phyloP scores from a whole-genome alignment of 192 early-diverging fungal species.

The Rhizophagus prolifer region DNA sequence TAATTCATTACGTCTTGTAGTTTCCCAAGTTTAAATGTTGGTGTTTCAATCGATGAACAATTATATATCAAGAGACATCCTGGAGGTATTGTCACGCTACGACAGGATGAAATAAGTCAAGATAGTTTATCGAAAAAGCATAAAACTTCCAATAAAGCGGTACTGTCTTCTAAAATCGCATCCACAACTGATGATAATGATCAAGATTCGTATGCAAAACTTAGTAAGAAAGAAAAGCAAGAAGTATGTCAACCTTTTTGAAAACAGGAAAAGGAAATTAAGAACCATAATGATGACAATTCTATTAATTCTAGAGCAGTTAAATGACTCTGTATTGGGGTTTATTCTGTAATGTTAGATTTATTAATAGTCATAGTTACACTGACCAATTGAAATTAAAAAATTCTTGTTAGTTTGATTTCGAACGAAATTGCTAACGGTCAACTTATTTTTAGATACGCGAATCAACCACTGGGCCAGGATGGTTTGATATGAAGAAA shows the following conservation, averaged over 20 bases:
- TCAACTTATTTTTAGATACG: slow-evolving; percentile 10
- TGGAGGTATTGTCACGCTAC: neutral
- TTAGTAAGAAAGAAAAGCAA: neutral
- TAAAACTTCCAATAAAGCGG: neutral
- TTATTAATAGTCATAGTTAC: slow-evolving; percentile 25
- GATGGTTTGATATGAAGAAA: slow-evolving; percentile 91
- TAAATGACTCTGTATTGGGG: neutral
- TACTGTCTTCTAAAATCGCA: neutral
- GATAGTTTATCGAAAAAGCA: neutral
- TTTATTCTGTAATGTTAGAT: slow-evolving; percentile 16
- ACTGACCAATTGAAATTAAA: slow-evolving; percentile 11
- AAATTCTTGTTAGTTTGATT: neutral
- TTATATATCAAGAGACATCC: neutral
- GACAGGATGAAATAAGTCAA: neutral
- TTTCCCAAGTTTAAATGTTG: neutral
- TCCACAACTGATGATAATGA: neutral
- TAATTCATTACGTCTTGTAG: neutral
- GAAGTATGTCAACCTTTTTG: neutral
- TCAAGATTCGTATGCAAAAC: neutral
- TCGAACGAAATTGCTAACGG: neutral
- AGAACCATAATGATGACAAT: neutral
- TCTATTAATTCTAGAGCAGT: slow-evolving; percentile 7
- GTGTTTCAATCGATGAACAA: neutral
- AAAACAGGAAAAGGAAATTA: neutral
- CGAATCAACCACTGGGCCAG: slow-evolving; percentile 29